These are phyloP conservation scores for Puya raimondii DNA, from an alignment of 176 grass and related monocot genomes.

Conservation along the genomic window DNA sequence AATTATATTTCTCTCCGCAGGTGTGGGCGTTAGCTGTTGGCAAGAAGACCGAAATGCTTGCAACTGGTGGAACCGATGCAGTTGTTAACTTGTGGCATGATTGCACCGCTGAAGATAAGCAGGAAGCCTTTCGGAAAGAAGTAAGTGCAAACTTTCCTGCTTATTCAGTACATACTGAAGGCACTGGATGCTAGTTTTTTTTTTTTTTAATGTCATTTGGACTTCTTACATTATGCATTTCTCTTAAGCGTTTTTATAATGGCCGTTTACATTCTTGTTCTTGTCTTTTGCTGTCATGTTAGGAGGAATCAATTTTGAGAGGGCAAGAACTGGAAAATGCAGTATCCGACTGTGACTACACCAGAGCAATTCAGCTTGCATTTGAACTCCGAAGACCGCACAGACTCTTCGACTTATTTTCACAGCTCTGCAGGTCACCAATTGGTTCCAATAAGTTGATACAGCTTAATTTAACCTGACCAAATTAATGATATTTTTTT, in stretches of 20 bases:
- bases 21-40: constrained; percentile 82
- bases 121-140: constrained; percentile 74
- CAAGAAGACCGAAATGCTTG: constrained; percentile 81
- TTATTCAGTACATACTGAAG: constrained; percentile 7
- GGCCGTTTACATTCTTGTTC: not conserved
- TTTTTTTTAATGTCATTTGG: constrained; percentile 7
- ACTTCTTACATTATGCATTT: constrained; percentile 2
- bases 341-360: constrained; percentile 76
- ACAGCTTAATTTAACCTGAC: constrained; percentile 1
- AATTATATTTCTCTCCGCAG: constrained; percentile 20
- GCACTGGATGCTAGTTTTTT: not conserved
- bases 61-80: constrained; percentile 81
- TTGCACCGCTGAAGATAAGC: constrained; percentile 67
- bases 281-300: constrained; percentile 8
- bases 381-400: constrained; percentile 88
- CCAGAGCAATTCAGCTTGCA: constrained; percentile 84
- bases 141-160: constrained; percentile 29
- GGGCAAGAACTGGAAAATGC: constrained; percentile 94
- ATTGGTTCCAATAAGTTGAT: not conserved
- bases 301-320: constrained; percentile 81
- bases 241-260: not conserved
- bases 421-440: constrained; percentile 51
- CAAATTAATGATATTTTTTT: constrained; percentile 15
- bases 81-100: constrained; percentile 76
- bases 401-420: constrained; percentile 81